Base-by-base conservation (phyloP, 495 filamentous ascomycete genomes). In the Hypoxylon intermedium region DNA sequence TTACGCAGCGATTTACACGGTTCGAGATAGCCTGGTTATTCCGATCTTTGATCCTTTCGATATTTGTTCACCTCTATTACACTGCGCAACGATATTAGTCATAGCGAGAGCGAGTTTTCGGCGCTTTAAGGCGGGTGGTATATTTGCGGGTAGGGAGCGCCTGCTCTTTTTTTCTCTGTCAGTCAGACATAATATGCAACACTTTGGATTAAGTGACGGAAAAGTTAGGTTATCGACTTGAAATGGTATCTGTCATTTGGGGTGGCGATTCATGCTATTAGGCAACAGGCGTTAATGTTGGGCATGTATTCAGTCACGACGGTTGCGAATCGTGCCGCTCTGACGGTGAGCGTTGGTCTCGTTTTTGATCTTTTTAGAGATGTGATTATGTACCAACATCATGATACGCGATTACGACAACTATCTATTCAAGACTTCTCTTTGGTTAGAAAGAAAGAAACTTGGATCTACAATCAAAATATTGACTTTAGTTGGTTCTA, bases 381-480 rank as follows among this genome's bases (percentile, higher is more conserved):
- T n/a, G 13, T 30, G 43, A 34, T 36, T 19, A 58, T 53, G 58
- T 63, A 63, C 48, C 53, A 54, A 53, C 24, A 57, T 63, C 23
- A 63, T 33, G 63, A 67, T 58, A 34, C 63, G 58, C 42, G 52
- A 63, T 45, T 19, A 37, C 49, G 34, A 54, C 42, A 30, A 31
- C 12, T 18, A 18, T 45, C 40, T 34, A 16, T 58, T 63, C 37
- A 31, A 53, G 48, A 53, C 34, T 36, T 58, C 15, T 15, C 19
- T 59, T 58, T 58, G 45, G 56, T 16, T 62, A 62, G 53, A 67
- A 46, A 62, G 53, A 67, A 46, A 51, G 41, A 50, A 50, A 61
- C 47, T 58, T 42, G 33, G 40, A 34, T 11, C 21, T 54, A 23
- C 42, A 34, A 57, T 34, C 18, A 51, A 50, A 58, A 40, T n/a